Evolutionary conservation across 1,284 basidiomycete genomes (phyloP).

Genomic region (Leccinum fallax): DNA sequence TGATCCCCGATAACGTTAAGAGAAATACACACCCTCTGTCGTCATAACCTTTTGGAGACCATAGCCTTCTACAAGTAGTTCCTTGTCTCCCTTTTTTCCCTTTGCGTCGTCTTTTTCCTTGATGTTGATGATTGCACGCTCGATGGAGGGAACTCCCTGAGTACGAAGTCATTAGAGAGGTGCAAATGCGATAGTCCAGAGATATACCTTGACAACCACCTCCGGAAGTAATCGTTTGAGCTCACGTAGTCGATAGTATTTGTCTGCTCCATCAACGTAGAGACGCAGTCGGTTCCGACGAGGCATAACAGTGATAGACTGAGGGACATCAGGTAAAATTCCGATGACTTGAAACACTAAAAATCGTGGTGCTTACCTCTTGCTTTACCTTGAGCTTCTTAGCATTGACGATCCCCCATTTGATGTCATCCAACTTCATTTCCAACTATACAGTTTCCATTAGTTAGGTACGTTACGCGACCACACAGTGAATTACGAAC

Average conservation of each 20-base stretch:
- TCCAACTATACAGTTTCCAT: slow-evolving; percentile 64
- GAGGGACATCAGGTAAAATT: not conserved
- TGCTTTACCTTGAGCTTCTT: slow-evolving; percentile 95
- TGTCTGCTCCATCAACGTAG: slow-evolving; percentile 83
- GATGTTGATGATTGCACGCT: slow-evolving; percentile 91
- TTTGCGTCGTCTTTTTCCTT: slow-evolving; percentile 78
- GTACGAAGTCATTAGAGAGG: not conserved
- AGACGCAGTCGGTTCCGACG: slow-evolving; percentile 84
- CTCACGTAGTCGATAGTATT: slow-evolving; percentile 87
- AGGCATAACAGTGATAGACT: slow-evolving; percentile 77
- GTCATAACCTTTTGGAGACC: slow-evolving; percentile 98
- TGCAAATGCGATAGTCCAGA: slow-evolving; percentile 5
- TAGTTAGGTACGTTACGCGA: not conserved
- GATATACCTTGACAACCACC: slow-evolving; percentile 83
- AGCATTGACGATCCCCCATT: slow-evolving; percentile 85
- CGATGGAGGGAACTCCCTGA: slow-evolving; percentile 82
- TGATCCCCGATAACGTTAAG: not conserved
- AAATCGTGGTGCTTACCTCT: slow-evolving; percentile 53
- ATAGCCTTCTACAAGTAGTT: slow-evolving; percentile 94
- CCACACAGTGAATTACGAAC: slow-evolving; percentile 40
- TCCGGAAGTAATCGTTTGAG: slow-evolving; percentile 80
- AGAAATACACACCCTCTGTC: slow-evolving; percentile 76
- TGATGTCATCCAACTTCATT: slow-evolving; percentile 90
- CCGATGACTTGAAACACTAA: slow-evolving; percentile 1
- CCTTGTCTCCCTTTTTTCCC: slow-evolving; percentile 83